Percentiles rank a stretch among this genome's conserved stretches.
Conservation (phyloP, 2,329 filamentous ascomycete genomes). For the Purpureocillium lavendulum region DNA sequence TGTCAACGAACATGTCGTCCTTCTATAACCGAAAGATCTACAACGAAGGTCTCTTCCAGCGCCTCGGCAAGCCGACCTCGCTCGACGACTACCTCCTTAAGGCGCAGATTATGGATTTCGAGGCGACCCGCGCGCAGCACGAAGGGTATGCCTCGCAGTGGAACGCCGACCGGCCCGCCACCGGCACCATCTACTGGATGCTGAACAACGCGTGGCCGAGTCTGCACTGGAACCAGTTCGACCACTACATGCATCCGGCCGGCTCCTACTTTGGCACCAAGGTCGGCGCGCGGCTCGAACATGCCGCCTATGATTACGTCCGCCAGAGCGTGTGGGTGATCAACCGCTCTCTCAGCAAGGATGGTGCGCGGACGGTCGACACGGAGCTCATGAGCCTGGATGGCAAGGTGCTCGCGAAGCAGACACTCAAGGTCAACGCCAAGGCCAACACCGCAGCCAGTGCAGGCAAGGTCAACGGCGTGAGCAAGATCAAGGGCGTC, state of each 20-base stretch:
- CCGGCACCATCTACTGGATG: conserved; percentile 61
- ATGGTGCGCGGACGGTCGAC: conserved; percentile 31
- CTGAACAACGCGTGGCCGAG: conserved; percentile 57
- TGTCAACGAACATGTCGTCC: conserved; percentile 45
- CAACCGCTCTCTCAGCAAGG: conserved; percentile 37
- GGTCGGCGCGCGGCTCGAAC: conserved; percentile 37
- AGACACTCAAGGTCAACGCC: conserved; percentile 22
- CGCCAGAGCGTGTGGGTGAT: conserved; percentile 39
- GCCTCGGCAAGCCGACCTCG: conserved; percentile 42
- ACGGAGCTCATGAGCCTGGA: conserved; percentile 40
- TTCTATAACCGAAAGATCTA: conserved; percentile 51
- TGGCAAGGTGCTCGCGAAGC: conserved; percentile 32
- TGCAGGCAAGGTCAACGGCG: conserved; percentile 8
- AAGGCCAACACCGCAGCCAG: conserved; percentile 34
- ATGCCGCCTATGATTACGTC: conserved; percentile 47
- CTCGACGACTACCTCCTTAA: conserved; percentile 52
- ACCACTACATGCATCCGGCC: conserved; percentile 50
- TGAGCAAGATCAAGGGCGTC: conserved; percentile 28
- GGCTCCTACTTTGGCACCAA: conserved; percentile 55
- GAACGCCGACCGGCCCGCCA: conserved; percentile 42
- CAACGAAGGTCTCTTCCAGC: conserved; percentile 40
- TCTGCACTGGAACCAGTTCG: conserved; percentile 58
- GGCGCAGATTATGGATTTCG: conserved; percentile 55
- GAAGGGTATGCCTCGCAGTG: conserved; percentile 47
- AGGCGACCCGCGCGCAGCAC: conserved; percentile 51